Conservation (phyloP, 2,329 filamentous ascomycete genomes). For the Penicillium psychrosexuale region DNA sequence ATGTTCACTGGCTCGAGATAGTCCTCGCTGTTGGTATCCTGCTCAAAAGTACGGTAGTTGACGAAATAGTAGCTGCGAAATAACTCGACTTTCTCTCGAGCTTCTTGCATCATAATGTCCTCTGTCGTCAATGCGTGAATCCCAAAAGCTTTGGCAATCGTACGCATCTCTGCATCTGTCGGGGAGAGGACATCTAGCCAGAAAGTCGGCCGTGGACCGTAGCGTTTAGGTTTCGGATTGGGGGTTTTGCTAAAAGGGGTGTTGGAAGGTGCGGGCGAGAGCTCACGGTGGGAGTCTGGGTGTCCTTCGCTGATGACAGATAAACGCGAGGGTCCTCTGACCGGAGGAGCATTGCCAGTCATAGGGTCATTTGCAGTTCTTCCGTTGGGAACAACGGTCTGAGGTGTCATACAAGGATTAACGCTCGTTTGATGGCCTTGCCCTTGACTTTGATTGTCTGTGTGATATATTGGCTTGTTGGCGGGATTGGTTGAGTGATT, state of each 20-base stretch:
- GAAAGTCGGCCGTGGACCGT: constrained; percentile 86
- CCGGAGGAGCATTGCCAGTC: neutral
- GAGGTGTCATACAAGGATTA: neutral
- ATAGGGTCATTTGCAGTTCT: constrained; percentile 1
- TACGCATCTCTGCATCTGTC: constrained; percentile 93
- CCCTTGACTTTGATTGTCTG: constrained; percentile 6
- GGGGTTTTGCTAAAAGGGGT: constrained; percentile 14
- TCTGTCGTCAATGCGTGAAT: constrained; percentile 95
- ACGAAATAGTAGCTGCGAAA: constrained; percentile 99
- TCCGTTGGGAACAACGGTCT: constrained; percentile 7
- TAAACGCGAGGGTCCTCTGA: constrained; percentile 28
- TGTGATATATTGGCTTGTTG: constrained; percentile 3
- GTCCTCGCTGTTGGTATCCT: constrained; percentile 82
- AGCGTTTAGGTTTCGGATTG: constrained; percentile 49
- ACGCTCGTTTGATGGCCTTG: constrained; percentile 1
- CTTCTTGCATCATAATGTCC: constrained; percentile 96
- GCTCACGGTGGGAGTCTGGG: constrained; percentile 30
- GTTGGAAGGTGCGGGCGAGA: constrained; percentile 23
- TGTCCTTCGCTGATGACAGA: constrained; percentile 37
- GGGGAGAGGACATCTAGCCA: constrained; percentile 93
- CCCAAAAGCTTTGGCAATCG: constrained; percentile 85
- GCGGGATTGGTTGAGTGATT: constrained; percentile 4
- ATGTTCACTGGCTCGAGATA: constrained; percentile 96
- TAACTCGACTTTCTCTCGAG: constrained; percentile 94
- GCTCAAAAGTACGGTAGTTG: constrained; percentile 96